Percentiles rank a stretch among this genome's conserved stretches.
phyloP scores from a whole-genome alignment of 2,329 filamentous ascomycete genomes.

The Trichoderma guizhouense region DNA sequence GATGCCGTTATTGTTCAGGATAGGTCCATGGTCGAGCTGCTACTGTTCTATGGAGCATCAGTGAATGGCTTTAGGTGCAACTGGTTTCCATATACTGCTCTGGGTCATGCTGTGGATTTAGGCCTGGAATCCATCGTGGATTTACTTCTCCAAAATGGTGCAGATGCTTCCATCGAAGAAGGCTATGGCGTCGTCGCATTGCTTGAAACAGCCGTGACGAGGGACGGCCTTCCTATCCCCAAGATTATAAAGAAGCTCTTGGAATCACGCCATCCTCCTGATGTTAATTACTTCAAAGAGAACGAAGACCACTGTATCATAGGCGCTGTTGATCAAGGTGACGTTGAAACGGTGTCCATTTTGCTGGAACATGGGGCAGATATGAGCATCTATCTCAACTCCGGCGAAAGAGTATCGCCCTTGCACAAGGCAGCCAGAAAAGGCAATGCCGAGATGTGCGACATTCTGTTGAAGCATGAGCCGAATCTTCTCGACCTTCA shows the following conservation, averaged over 20 bases:
- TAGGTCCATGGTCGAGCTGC: slow-evolving; percentile 19
- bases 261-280: slow-evolving; percentile 19
- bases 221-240: neutral
- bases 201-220: slow-evolving; percentile 18
- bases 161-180: slow-evolving; percentile 26
- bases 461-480: slow-evolving; percentile 23
- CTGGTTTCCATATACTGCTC: slow-evolving; percentile 18
- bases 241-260: slow-evolving; percentile 21
- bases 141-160: slow-evolving; percentile 24
- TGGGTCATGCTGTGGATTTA: slow-evolving; percentile 22
- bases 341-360: slow-evolving; percentile 19
- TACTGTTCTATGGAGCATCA: slow-evolving; percentile 19
- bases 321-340: slow-evolving; percentile 5
- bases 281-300: slow-evolving; percentile 20
- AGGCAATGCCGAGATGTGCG: slow-evolving; percentile 20
- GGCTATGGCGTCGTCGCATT: slow-evolving; percentile 20
- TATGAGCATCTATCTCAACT: slow-evolving; percentile 18
- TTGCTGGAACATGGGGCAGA: slow-evolving; percentile 25
- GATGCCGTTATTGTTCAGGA: slow-evolving; percentile 14
- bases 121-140: slow-evolving; percentile 21
- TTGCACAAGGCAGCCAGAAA: slow-evolving; percentile 21
- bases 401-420: slow-evolving; percentile 13
- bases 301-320: slow-evolving; percentile 17
- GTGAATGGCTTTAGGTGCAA: slow-evolving; percentile 18
- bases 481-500: slow-evolving; percentile 23